Base-by-base conservation (phyloP, 176 grass and related monocot species). In the Avena insularis region DNA sequence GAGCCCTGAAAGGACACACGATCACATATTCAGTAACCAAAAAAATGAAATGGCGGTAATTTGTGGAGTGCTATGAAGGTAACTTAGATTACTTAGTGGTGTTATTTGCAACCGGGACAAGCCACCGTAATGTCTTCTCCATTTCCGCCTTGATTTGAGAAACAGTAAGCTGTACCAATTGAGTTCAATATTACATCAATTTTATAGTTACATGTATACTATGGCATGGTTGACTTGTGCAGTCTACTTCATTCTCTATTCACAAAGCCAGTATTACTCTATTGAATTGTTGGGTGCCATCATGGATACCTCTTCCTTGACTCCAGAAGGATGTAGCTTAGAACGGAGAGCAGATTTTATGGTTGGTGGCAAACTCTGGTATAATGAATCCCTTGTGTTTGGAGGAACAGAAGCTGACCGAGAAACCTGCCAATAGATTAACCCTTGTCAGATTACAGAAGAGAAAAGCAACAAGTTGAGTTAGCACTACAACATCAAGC, bases 61-160 rank as follows among this genome's bases (percentile, higher is more conserved):
- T 88, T 33, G 85, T 71, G 53, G 75, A 81, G 63, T 88, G 85
- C 72, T 76, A 57, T 65, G 27, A 70, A 45, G 58, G 23, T 66
- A 83, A 64, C 72, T 75, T 81, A 83, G 53, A 86, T 92, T 98
- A 98, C 97, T 91, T 98, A 16, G 93, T 98, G 29, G 97, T 98
- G 80, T 98, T 98, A 90, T 83, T 96, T 76, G 94, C 94, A 79
- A 98, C 66, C 16, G 94, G 94, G 29, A 94, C 94, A 85, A 98
- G 87, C 97, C 97, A 98, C 53, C 85, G 89, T 59, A 93, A 50
- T 6, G 87, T 93, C 84, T 98, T 98, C 72, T 98, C 94, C 94
- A 98, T 98, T 89, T 98, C 97, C 75, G 82, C 85, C 87, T 96
- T 98, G 82, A 98, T 98, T 90, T 98, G 92, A 81, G 87, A 19